Evolutionary conservation across 2,329 filamentous ascomycete genomes (phyloP).

Genomic region (Cytospora piceicola): DNA sequence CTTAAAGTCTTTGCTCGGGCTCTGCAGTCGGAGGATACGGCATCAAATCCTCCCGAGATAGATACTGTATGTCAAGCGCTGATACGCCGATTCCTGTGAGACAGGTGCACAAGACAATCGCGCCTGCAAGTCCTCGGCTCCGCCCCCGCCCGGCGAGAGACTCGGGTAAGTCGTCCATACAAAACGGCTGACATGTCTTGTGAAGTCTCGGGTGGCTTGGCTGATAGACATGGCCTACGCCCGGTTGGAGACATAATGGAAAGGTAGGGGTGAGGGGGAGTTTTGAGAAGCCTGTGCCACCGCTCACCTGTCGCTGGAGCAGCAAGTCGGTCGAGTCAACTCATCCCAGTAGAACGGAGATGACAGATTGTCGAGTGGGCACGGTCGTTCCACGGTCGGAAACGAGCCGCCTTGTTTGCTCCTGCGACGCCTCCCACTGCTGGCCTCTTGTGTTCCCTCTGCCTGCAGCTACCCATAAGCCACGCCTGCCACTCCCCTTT

Average conservation of each 20-base stretch:
- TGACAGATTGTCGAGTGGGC: neutral
- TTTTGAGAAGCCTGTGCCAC: neutral
- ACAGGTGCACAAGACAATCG: conserved; percentile 27
- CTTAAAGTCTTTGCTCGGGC: neutral
- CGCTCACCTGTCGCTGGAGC: neutral
- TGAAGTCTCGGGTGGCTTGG: conserved; percentile 19
- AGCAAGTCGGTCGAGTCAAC: neutral
- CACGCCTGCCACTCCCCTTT: conserved; percentile 17
- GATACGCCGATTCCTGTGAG: conserved; percentile 6
- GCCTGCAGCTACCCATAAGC: conserved; percentile 27
- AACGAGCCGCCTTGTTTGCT: neutral
- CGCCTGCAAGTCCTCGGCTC: conserved; percentile 24
- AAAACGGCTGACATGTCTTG: conserved; percentile 22
- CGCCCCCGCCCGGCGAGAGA: conserved; percentile 11
- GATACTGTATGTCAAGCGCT: neutral
- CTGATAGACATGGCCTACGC: conserved; percentile 1
- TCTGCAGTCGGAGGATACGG: conserved; percentile 6
- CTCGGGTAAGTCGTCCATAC: conserved; percentile 30
- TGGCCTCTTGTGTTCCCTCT: neutral
- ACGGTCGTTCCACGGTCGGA: neutral
- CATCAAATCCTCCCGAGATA: conserved; percentile 1
- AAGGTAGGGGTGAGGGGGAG: neutral
- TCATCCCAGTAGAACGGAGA: neutral
- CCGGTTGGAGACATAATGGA: conserved; percentile 3
- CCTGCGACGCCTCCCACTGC: neutral